These are phyloP conservation scores for Geranium brycei DNA, from an alignment of 345 rosid species.

Conservation along the genomic window DNA sequence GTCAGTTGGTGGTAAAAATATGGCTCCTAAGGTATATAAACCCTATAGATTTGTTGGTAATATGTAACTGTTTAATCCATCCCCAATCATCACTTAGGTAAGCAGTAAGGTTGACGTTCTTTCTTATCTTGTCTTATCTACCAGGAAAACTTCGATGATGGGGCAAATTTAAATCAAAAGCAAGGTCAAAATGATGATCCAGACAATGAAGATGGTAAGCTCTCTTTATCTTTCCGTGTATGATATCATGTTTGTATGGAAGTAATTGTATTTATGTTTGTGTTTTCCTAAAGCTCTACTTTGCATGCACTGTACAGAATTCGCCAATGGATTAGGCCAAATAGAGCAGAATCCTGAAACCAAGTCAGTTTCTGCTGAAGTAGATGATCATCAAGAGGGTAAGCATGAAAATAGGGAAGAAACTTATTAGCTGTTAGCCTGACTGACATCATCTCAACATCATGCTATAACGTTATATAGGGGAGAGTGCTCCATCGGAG, in stretches of 20 bases:
- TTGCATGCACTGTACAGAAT: background rate
- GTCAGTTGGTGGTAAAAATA: background rate
- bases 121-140: background rate
- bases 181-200: background rate
- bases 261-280: background rate
- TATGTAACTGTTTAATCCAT: background rate
- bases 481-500: constrained; percentile 35
- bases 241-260: too few relatives aligned
- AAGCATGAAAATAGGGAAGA: background rate
- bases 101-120: background rate
- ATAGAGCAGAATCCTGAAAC: background rate
- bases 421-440: constrained; percentile 1
- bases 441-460: background rate
- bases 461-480: background rate
- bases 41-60: background rate
- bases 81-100: background rate
- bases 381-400: background rate
- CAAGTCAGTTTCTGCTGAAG: background rate
- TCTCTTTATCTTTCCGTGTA: background rate
- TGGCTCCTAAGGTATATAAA: background rate
- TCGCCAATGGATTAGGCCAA: background rate
- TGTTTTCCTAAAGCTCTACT: background rate
- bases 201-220: background rate
- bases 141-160: background rate
- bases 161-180: background rate